A percentile compares a stretch with the other conserved stretches of the same genome.
Evolutionary conservation across 148 eudicot genomes (phyloP).

Genomic region (Heliamphora exappendiculata): DNA sequence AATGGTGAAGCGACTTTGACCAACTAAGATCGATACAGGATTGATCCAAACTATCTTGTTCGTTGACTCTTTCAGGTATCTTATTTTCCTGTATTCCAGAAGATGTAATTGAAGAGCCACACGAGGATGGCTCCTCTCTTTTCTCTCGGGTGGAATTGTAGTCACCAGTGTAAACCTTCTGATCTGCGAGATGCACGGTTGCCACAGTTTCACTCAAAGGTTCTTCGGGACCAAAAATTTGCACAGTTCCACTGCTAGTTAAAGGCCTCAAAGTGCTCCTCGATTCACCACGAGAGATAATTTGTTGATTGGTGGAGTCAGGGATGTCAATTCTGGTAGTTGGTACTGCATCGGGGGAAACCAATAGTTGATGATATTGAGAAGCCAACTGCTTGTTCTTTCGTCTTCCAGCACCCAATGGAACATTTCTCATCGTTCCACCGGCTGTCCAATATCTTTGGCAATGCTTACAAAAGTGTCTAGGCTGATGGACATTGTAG

Average conservation of each 20-base stretch:
- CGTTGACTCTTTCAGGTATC: neutral
- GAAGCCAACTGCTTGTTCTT: conserved; percentile 37
- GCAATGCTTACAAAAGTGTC: conserved; percentile 23
- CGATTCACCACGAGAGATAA: conserved; percentile 20
- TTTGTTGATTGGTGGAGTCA: conserved; percentile 17
- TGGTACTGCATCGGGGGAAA: conserved; percentile 16
- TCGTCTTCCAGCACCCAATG: conserved; percentile 42
- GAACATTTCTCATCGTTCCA: conserved; percentile 33
- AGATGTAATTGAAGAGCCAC: conserved; percentile 18
- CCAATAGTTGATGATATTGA: conserved; percentile 26
- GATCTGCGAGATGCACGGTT: conserved; percentile 9
- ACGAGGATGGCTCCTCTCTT: conserved; percentile 13
- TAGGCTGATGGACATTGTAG: conserved; percentile 25
- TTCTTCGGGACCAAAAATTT: conserved; percentile 21
- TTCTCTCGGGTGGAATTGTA: neutral
- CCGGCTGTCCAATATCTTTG: conserved; percentile 28
- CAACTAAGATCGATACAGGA: conserved; percentile 10
- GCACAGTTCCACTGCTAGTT: conserved; percentile 19
- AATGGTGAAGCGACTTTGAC: conserved; percentile 11
- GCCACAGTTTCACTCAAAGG: conserved; percentile 16
- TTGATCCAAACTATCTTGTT: neutral
- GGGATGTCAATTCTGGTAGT: conserved; percentile 12
- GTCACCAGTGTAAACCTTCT: conserved; percentile 3
- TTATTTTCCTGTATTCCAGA: neutral
- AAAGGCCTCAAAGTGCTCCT: conserved; percentile 16